Evolutionary conservation across 345 rosid genomes (phyloP), one percentile per base, ranked within the genome.

Genomic region (Moricandia arvensis): DNA sequence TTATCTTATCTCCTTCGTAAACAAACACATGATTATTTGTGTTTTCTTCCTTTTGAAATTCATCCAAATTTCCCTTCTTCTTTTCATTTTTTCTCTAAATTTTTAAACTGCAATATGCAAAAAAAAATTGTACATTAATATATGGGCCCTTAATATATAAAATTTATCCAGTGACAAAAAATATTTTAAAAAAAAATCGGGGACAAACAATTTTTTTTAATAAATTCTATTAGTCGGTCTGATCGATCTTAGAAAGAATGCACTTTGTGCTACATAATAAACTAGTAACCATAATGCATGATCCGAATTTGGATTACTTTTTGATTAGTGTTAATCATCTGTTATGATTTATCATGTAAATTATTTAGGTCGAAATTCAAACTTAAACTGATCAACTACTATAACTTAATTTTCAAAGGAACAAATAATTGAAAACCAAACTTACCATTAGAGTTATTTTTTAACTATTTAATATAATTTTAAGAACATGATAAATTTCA

Each of bases 1-100:
- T 57, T 69, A 53, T 30, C 70, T 76, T 62, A 75, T 68, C 69
- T 60, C 68, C 21, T 38, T 41, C 63, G 54, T 49, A 58, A 43
- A 57, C 59, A 58, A 43, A 57, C 59, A 45, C 59, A 53, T 53
- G 15, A 12, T 54, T 55, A 63, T 63, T 63, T 15, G 4, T 31
- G 16, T 33, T 47, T 58, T 43, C 27, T 33, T 75, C 53, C 24
- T 31, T 60, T 59, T 59, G 10, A 30, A 59, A 15, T 47, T 67
- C 0, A 43, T 59, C 51, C 24, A 26, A 30, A 13, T 41, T 73
- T 63, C 10, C 30, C 1, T 73, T 53, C 9, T 10, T 10, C 31
- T 17, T 15, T 27, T 69, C 5, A 6, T 21, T 24, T 26, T 60
- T 45, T 17, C 2, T 38, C 1, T 17, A 12, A 18, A 21, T 16